Base-by-base conservation (phyloP, 2,329 filamentous ascomycete species). In the Arthrobotrys megalospora region DNA sequence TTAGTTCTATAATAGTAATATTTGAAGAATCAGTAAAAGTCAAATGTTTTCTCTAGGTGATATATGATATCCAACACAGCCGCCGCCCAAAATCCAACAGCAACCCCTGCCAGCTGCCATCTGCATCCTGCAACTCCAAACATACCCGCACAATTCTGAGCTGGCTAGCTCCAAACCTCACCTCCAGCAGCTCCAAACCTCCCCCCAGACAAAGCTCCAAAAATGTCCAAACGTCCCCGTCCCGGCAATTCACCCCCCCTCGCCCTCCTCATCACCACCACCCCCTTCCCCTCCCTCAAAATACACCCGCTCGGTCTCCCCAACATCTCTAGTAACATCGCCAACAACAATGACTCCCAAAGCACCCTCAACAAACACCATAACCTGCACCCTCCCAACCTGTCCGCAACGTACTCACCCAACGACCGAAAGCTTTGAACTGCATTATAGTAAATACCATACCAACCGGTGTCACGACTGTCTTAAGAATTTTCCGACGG, bases 381-480 rank as follows among this genome's bases (percentile, higher is more conserved):
- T 77, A 67, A 77, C 60, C 8, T 77, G 73, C 52, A 77, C 66
- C 14, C 62, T 77, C 10, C 73, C 73, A 4, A 62, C 66, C 7
- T 77, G 73, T 19, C 73, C 73, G 7, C 73, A 77, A 24, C 60
- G 73, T 1, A 68, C 60, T 28, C 73, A 77, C 60, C 11, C 50
- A 4, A 77, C 28, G 36, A 52, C 63, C 36, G 76, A 79, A 28
- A 48, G 55, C 19, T 79, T 72, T 32, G 76, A 79, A 45, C 58
- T 24, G 0, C 76, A 79, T 36, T 79, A 79, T 36, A 16, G 16
- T 14, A 79, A 79, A 41, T 52, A 73, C 53, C 76, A 79, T n/a
- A 79, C 55, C 1, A 79, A 73, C 43, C 68, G 76, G 11, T 79
- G 76, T 65, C 63, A 72, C 45, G 76, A 79, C 14, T 79, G 76